Evolutionary conservation across 2,329 filamentous ascomycete species (phyloP), one percentile per base, ranked within the genome.

Genomic region (Fusarium sp.): DNA sequence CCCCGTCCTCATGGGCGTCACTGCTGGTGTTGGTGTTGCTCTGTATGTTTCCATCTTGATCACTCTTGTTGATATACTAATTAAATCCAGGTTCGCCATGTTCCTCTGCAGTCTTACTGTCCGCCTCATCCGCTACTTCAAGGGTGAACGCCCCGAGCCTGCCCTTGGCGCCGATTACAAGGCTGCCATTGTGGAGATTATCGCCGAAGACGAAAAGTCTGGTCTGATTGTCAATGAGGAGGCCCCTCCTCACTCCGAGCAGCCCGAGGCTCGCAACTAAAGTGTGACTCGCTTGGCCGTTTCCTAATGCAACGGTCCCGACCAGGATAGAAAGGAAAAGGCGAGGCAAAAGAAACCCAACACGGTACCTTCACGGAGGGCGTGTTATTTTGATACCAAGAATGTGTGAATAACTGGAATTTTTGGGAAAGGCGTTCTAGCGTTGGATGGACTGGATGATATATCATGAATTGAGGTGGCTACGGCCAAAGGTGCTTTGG

Each of bases 1-100:
- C 43, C 93, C 93, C 2, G 86, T 94, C 63, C 83, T 93, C 62
- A 87, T 94, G 73, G 93, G 93, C 68, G 87, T 94, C 73, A 87
- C 90, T 27, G 91, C 92, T 52, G 93, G 93, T 78, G 88, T 94
- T 64, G 86, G 87, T 33, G 90, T 92, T 72, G 92, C 92, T 82
- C 81, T 93, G 87, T 89, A 85, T 80, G 87, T 85, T 39, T 52
- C 29, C 31, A 45, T 24, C 10, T n/a, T 16, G 24, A 33, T 6
- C 29, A 18, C 16, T 35, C 35, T 29, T 37, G 1, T 11, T 31
- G 29, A 18, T 8, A 57, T 65, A 39, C 83, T 85, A 76, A 85
- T 74, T 20, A 52, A 29, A 16, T 20, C 52, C 64, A 89, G 87
- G 45, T 80, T 94, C 56, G 92, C 91, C 64, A 92, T 94, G 88